These are phyloP conservation scores for Trifolium repens DNA, from an alignment of 306 rosid species.

Conservation along the genomic window DNA sequence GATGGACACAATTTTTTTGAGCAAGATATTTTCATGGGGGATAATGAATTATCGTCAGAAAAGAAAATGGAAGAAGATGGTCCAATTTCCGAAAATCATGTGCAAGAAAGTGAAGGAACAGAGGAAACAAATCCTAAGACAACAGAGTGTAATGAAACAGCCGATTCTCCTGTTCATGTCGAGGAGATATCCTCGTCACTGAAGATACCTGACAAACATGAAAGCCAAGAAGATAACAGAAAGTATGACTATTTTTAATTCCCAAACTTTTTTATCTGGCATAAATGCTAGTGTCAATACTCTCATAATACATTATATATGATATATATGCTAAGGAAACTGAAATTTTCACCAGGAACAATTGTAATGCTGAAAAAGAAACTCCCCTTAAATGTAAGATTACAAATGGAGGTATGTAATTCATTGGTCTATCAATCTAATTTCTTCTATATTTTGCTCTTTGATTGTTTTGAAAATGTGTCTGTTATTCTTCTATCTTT, in stretches of 20 bases:
- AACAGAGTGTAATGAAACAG: slow-evolving; percentile 40
- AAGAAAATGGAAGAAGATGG: slow-evolving; percentile 49
- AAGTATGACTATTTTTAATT: slow-evolving; percentile 54
- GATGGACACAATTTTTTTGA: slow-evolving; percentile 37
- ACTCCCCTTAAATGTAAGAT: slow-evolving; percentile 49
- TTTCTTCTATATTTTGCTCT: slow-evolving; percentile 2
- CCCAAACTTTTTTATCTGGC: slow-evolving; percentile 12
- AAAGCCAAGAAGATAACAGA: slow-evolving; percentile 43
- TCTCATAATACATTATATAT: slow-evolving; percentile 14
- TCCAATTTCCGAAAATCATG: slow-evolving; percentile 40
- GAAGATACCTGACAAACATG: slow-evolving; percentile 45
- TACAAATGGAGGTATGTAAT: slow-evolving; percentile 58
- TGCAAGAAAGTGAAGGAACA: slow-evolving; percentile 43
- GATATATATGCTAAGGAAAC: slow-evolving; percentile 42
- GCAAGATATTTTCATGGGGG: slow-evolving; percentile 48
- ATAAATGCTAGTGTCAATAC: slow-evolving; percentile 17
- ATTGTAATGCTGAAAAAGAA: slow-evolving; percentile 45
- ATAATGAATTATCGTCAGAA: slow-evolving; percentile 47
- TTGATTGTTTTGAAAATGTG: slow-evolving; percentile 24
- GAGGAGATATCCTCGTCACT: slow-evolving; percentile 58
- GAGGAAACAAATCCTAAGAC: slow-evolving; percentile 43
- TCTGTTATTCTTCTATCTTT: slow-evolving; percentile 31
- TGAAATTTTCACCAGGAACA: slow-evolving; percentile 53
- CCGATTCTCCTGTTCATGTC: slow-evolving; percentile 47
- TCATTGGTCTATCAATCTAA: slow-evolving; percentile 25